phyloP scores from a whole-genome alignment of 768 basidiomycete species.

The Mycena polygramma region DNA sequence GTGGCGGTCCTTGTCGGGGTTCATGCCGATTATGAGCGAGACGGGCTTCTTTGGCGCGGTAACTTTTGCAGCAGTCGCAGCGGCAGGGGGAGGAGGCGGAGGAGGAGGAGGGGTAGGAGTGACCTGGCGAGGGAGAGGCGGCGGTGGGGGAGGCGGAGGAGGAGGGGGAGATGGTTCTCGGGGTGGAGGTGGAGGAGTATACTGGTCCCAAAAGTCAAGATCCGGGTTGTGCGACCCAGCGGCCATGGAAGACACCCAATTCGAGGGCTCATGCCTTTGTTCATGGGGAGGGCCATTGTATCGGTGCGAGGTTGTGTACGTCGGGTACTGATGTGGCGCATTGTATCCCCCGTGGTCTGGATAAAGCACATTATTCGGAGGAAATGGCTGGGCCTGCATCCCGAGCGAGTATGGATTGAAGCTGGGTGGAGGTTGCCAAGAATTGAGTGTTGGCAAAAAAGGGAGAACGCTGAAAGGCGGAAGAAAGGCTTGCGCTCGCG shows the following conservation, averaged over 20 bases:
- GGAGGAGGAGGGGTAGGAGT: conserved; percentile 32
- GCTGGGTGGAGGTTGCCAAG: conserved; percentile 29
- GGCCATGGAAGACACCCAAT: conserved; percentile 61
- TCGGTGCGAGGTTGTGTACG: conserved; percentile 7
- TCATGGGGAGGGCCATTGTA: conserved; percentile 3
- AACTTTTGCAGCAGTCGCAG: not conserved
- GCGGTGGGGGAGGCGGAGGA: conserved; percentile 21
- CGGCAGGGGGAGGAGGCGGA: conserved; percentile 27
- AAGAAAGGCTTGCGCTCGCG: conserved; percentile 22
- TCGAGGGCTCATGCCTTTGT: conserved; percentile 20
- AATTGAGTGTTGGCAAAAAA: conserved; percentile 26
- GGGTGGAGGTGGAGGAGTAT: conserved; percentile 24
- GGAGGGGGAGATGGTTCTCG: conserved; percentile 29
- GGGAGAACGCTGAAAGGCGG: conserved; percentile 19
- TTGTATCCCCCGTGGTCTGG: not conserved
- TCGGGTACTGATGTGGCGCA: conserved; percentile 7
- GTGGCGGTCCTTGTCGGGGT: conserved; percentile 58
- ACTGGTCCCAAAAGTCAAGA: conserved; percentile 29
- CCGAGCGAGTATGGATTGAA: conserved; percentile 27
- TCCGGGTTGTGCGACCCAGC: conserved; percentile 28
- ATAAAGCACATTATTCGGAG: conserved; percentile 6
- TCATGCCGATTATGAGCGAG: conserved; percentile 57
- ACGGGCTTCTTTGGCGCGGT: conserved; percentile 24
- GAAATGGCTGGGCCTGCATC: not conserved
- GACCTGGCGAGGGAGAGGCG: conserved; percentile 41